These are phyloP conservation scores for Stagonosporopsis chrysanthemi DNA, from an alignment of 2,329 filamentous ascomycete genomes.

Conservation along the genomic window DNA sequence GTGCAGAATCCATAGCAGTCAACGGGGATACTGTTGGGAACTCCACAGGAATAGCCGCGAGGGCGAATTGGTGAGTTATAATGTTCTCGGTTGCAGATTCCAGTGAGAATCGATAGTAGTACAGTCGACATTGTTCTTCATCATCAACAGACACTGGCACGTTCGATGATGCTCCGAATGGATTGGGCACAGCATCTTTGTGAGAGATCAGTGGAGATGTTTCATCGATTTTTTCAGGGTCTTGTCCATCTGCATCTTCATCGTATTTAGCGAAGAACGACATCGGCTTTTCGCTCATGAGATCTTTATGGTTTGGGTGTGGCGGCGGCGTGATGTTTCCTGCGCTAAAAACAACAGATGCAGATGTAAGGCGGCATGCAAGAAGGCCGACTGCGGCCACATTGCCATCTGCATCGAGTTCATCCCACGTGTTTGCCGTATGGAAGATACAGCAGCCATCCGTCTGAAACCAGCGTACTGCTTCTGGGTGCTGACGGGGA, in stretches of 20 bases:
- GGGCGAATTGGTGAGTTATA: slow-evolving; percentile 69
- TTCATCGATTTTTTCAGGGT: slow-evolving; percentile 39
- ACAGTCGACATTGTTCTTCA: slow-evolving; percentile 72
- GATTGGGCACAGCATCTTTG: slow-evolving; percentile 4
- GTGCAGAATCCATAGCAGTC: slow-evolving; percentile 63
- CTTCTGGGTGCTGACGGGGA: slow-evolving; percentile 64
- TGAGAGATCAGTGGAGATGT: slow-evolving; percentile 29
- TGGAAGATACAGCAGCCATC: slow-evolving; percentile 74
- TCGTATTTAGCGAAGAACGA: slow-evolving; percentile 58
- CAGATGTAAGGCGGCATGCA: slow-evolving; percentile 71
- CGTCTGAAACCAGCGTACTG: slow-evolving; percentile 72
- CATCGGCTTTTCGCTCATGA: slow-evolving; percentile 49
- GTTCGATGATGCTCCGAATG: slow-evolving; percentile 19
- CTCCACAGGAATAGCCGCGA: slow-evolving; percentile 71
- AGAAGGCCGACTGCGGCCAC: slow-evolving; percentile 66
- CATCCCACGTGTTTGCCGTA: slow-evolving; percentile 75
- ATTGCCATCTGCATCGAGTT: slow-evolving; percentile 43
- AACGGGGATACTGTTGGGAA: slow-evolving; percentile 68
- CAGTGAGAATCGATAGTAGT: slow-evolving; percentile 71
- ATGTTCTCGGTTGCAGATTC: slow-evolving; percentile 36
- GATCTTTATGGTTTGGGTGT: slow-evolving; percentile 34
- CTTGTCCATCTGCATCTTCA: slow-evolving; percentile 35
- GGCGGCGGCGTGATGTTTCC: slow-evolving; percentile 67
- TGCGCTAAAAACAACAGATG: slow-evolving; percentile 69
- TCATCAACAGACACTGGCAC: slow-evolving; percentile 52